A percentile compares a stretch with the other conserved stretches of the same genome.
These are phyloP conservation scores for Wickerhamiella azymoides DNA, from an alignment of 805 yeast species.

Conservation along the genomic window DNA sequence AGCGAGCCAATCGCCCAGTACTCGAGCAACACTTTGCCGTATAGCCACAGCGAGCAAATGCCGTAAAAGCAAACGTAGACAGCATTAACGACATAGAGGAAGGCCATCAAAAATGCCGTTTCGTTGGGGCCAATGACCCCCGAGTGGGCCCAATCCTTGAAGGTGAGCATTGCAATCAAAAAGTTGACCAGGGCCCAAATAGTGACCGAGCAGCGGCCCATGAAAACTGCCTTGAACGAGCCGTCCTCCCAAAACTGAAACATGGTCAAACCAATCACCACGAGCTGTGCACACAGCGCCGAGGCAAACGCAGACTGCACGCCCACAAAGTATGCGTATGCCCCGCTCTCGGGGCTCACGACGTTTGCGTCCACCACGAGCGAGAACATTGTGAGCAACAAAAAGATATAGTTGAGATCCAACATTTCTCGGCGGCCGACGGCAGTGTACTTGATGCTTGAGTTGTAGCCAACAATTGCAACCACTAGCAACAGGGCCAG, in stretches of 20 bases:
- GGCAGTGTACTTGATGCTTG: slow-evolving; percentile 80
- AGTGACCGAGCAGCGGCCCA: slow-evolving; percentile 38
- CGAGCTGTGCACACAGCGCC: slow-evolving; percentile 53
- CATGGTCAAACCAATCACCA: slow-evolving; percentile 65
- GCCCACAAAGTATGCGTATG: slow-evolving; percentile 74
- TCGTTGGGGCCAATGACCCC: slow-evolving; percentile 34
- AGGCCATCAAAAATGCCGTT: slow-evolving; percentile 56
- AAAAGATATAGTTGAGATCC: slow-evolving; percentile 47
- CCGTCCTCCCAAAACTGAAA: slow-evolving; percentile 96
- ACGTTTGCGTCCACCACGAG: slow-evolving; percentile 87
- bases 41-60: slow-evolving; percentile 51
- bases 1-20: slow-evolving; percentile 90
- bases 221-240: slow-evolving; percentile 46
- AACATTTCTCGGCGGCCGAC: slow-evolving; percentile 84
- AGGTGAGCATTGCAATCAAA: slow-evolving; percentile 55
- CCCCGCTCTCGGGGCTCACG: slow-evolving; percentile 63
- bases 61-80: slow-evolving; percentile 46
- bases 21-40: slow-evolving; percentile 52
- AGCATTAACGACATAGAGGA: slow-evolving; percentile 60
- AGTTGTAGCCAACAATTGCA: slow-evolving; percentile 58
- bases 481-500: slow-evolving; percentile 55
- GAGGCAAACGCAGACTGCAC: slow-evolving; percentile 64
- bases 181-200: slow-evolving; percentile 53
- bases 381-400: slow-evolving; percentile 46
- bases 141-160: slow-evolving; percentile 41